Evolutionary conservation across 208 protist species (phyloP), one percentile per base, ranked within the genome.

Genomic region (Leishmania aethiopica): DNA sequence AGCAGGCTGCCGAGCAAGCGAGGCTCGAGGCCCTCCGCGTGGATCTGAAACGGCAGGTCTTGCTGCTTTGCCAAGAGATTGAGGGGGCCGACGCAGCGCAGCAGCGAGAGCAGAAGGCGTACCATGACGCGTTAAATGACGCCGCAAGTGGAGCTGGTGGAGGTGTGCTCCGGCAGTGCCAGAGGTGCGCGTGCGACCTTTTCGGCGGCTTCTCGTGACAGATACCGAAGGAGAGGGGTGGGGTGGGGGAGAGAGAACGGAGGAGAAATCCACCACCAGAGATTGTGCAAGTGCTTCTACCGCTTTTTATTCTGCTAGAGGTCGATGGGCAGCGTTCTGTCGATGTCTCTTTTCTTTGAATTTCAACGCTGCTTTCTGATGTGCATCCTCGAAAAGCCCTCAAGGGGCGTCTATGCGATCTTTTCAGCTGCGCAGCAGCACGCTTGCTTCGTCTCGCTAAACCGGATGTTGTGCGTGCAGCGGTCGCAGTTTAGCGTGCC

Each of bases 21-120:
- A 77, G 42, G 60, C 72, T 55, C 19, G 40, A 37, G 71, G 77
- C 15, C 86, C 78, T 42, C 67, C 81, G 81, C 62, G 81, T 77
- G 60, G 64, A 45, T 25, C 66, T 93, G 59, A 90, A 87, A 66
- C 70, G 59, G 13, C 67, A 47, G 13, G 72, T 93, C 10, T 57
- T 80, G 60, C 55, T 62, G 69, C 79, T 91, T 3, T 93, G 90
- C 79, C 37, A 77, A 7, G 78, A 80, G 22, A 89, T 91, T 35
- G 91, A 94, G 76, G 84, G 59, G 25, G 86, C 82, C 2, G 91
- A 92, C 73, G 84, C 85, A 3, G 82, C 75, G 3, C 84, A 91
- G 82, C 89, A 92, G 82, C 59, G 32, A 69, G 81, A 78, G 37
- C 89, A 90, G 51, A 79, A 85, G 66, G 62, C 60, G 19, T 88